Evolutionary conservation across 306 rosid genomes (phyloP).

Genomic region (Dalbergia oliveri): DNA sequence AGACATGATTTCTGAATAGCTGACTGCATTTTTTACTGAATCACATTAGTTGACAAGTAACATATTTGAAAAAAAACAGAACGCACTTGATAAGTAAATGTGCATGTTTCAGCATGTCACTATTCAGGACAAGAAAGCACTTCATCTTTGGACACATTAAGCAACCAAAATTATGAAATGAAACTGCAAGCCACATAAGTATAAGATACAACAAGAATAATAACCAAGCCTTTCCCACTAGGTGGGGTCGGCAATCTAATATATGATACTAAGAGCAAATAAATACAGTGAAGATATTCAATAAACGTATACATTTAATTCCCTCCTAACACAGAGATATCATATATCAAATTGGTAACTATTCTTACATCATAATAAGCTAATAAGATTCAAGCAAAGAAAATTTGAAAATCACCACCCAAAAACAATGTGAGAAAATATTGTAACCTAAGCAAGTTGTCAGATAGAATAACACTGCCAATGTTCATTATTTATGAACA

Average conservation of each 20-base stretch:
- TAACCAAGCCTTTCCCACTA: neutral
- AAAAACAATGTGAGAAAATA: too few relatives aligned
- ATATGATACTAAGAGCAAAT: neutral
- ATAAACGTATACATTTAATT: neutral
- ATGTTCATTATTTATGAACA: neutral
- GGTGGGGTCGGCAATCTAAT: neutral
- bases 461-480: neutral
- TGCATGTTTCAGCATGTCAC: neutral
- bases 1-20: slow-evolving; percentile 65
- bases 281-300: neutral
- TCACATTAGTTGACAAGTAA: slow-evolving; percentile 6
- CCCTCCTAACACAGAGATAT: neutral
- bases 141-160: neutral
- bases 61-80: too few relatives aligned
- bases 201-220: neutral
- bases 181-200: neutral
- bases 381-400: neutral
- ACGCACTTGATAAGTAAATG: neutral
- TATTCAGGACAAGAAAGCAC: neutral
- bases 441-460: neutral
- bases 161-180: slow-evolving; percentile 5
- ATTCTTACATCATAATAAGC: too few relatives aligned
- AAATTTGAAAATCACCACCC: neutral
- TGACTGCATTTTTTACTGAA: slow-evolving; percentile 36
- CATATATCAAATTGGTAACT: neutral